phyloP scores from a whole-genome alignment of 2,329 filamentous ascomycete genomes.

The Aciculosporium take region DNA sequence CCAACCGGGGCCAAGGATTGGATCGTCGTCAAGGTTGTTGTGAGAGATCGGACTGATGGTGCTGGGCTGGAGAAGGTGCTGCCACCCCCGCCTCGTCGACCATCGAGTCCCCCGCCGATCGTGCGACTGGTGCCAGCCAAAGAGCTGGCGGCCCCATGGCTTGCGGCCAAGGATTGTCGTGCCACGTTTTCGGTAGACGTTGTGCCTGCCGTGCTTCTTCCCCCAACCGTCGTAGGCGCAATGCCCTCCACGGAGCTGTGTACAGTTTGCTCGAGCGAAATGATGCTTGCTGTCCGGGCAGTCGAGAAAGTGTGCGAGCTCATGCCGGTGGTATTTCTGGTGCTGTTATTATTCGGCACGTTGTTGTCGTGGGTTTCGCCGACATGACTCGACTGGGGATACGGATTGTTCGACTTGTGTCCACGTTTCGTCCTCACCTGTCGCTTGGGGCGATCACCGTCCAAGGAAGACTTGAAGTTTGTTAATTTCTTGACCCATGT shows the following conservation, averaged over 20 bases:
- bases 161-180: constrained; percentile 58
- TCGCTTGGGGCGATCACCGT: constrained; percentile 32
- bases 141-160: constrained; percentile 48
- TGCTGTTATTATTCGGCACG: constrained; percentile 11
- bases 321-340: constrained; percentile 17
- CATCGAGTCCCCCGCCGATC: constrained; percentile 49
- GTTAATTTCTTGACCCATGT: constrained; percentile 90
- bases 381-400: constrained; percentile 62
- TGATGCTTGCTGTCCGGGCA: constrained; percentile 37
- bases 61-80: constrained; percentile 74
- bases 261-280: constrained; percentile 45
- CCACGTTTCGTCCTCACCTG: constrained; percentile 38
- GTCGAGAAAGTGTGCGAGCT: constrained; percentile 43
- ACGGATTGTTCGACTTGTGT: constrained; percentile 74
- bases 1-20: constrained; percentile 55
- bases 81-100: constrained; percentile 54
- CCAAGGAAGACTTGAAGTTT: constrained; percentile 65
- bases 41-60: constrained; percentile 65
- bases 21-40: constrained; percentile 74
- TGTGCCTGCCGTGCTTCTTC: constrained; percentile 63
- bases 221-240: constrained; percentile 45
- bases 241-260: constrained; percentile 45
- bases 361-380: constrained; percentile 13
- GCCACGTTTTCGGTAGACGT: constrained; percentile 73
- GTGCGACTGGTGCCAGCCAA: constrained; percentile 62